Conservation (phyloP, 768 basidiomycete genomes). For the Wakefieldia striispora region DNA sequence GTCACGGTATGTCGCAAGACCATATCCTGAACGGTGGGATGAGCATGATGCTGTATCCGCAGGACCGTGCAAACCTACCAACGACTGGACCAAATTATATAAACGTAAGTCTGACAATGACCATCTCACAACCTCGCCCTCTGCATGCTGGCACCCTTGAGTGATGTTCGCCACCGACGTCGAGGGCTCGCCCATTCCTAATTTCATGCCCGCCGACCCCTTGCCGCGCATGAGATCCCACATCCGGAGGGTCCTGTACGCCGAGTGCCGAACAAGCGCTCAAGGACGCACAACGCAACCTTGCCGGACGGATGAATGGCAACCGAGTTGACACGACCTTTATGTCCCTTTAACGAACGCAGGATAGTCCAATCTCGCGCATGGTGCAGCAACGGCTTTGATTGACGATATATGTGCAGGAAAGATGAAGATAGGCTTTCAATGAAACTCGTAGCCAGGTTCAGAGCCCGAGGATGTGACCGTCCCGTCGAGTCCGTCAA, state of each 20-base stretch:
- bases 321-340: slow-evolving; percentile 85
- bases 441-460: slow-evolving; percentile 35
- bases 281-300: slow-evolving; percentile 86
- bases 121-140: slow-evolving; percentile 93
- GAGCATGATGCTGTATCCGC: not conserved
- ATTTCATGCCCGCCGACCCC: slow-evolving; percentile 82
- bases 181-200: slow-evolving; percentile 70
- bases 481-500: slow-evolving; percentile 84
- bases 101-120: slow-evolving; percentile 76
- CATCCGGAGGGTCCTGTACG: slow-evolving; percentile 86
- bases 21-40: slow-evolving; percentile 61
- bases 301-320: slow-evolving; percentile 94
- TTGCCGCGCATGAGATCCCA: slow-evolving; percentile 98
- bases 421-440: slow-evolving; percentile 91
- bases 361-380: slow-evolving; percentile 94
- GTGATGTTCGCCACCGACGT: not conserved
- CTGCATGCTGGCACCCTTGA: slow-evolving; percentile 42
- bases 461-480: slow-evolving; percentile 34
- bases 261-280: too few species aligned
- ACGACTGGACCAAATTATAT: slow-evolving; percentile 78
- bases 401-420: slow-evolving; percentile 95
- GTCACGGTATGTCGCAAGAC: slow-evolving; percentile 64
- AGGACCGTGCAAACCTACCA: slow-evolving; percentile 40
- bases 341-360: slow-evolving; percentile 88
- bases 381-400: slow-evolving; percentile 81